Evolutionary conservation across 1,284 basidiomycete species (phyloP), one percentile per base, ranked within the genome.

Genomic region (Wallemia mellicola): DNA sequence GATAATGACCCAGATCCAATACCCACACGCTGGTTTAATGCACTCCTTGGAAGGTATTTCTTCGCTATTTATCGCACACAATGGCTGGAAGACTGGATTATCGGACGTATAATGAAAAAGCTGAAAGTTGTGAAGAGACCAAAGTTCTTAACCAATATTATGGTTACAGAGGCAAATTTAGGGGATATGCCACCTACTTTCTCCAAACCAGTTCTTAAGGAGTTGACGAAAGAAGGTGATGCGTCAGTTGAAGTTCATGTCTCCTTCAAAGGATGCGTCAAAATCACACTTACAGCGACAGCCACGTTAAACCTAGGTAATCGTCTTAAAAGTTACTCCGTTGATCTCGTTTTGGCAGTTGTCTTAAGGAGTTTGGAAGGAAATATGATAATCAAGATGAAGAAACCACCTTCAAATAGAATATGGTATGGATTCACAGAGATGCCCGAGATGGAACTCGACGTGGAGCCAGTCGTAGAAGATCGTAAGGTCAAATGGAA

Each of bases 371-470:
- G 86, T 64, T 71, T 98, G 24, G 86, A 94, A 64, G 92, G 92
- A 19, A 92, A 94, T 67, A 68, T 96, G 57, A 73, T 91, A 24
- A 72, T 96, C 65, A 85, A 84, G 67, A 79, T 96, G 64, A 98
- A 96, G 69, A 78, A 81, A n/a, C 89, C 94, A 11, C 94, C 94
- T 1, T 87, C 83, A 67, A 92, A 85, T 68, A 82, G 92, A 28
- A 77, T 98, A 60, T 98, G 92, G 94, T 98, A 91, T 70, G 89
- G 86, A 0, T 98, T 98, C 68, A 94, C 89, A n/a, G 76, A 82
- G 63, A 78, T 80, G 70, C 92, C 94, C 0, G 79, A 80, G 67
- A 83, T 96, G 77, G 82, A 86, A 26, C 71, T 96, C 64, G 78
- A 81, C 63, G 82, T 96, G 60, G 83, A 91, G 68, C 91, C 92